A percentile compares a stretch with the other conserved stretches of the same genome.
Conservation (phyloP, 1,284 basidiomycete species). For the Ceratorhiza oryzae-sativae region DNA sequence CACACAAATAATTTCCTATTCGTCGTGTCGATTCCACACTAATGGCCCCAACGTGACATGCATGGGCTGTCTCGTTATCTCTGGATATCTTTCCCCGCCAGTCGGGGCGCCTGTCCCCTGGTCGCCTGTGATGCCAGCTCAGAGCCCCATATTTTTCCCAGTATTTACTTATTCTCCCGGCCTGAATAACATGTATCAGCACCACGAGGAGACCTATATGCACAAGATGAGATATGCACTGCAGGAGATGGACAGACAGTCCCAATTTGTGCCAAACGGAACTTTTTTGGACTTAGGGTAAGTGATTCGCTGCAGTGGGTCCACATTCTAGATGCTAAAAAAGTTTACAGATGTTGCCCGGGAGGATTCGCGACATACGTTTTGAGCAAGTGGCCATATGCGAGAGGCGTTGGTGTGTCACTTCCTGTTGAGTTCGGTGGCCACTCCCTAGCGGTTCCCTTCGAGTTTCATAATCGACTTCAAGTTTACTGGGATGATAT, state of each 20-base stretch:
- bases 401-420: slow-evolving; percentile 33
- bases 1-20: not conserved
- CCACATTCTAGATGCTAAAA: not conserved
- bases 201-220: slow-evolving; percentile 34
- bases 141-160: not conserved
- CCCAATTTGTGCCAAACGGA: slow-evolving; percentile 27
- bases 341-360: slow-evolving; percentile 29
- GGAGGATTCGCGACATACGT: slow-evolving; percentile 39
- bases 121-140: not conserved
- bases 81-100: slow-evolving; percentile 23
- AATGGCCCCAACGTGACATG: slow-evolving; percentile 18
- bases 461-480: slow-evolving; percentile 22
- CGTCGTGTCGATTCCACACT: slow-evolving; percentile 12
- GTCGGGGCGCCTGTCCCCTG: not conserved
- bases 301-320: not conserved
- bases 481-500: slow-evolving; percentile 34
- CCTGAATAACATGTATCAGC: slow-evolving; percentile 26
- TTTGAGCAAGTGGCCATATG: slow-evolving; percentile 25
- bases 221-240: slow-evolving; percentile 29
- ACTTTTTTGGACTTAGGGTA: slow-evolving; percentile 32
- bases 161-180: not conserved
- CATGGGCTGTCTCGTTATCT: slow-evolving; percentile 29
- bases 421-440: slow-evolving; percentile 40
- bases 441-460: slow-evolving; percentile 27
- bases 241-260: slow-evolving; percentile 29